Base-by-base conservation (phyloP, 2,329 filamentous ascomycete genomes). In the Ilyonectria mors-panacis region DNA sequence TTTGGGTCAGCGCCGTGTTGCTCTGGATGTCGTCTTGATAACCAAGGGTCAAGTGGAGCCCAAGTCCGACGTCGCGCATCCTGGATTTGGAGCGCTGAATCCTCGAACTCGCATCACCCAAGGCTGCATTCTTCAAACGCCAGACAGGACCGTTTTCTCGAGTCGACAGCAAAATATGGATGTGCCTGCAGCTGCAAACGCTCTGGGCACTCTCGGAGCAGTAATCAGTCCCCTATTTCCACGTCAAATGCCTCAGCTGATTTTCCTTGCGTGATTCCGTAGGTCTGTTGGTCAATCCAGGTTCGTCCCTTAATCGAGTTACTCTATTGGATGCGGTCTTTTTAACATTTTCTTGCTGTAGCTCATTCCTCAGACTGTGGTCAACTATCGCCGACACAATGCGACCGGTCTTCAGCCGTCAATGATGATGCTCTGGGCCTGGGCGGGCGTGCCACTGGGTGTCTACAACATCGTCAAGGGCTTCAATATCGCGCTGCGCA, bases 401-500 rank as follows among this genome's bases (percentile, higher is more conserved):
- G 90, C 90, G 1, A 86, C 83, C 1, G 91, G 91, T 0, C 82
- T 93, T 0, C 90, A 92, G 56, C 85, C 88, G 0, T 88, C 88
- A 0, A 92, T 93, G 91, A 93, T 93, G 90, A 86, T 93, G 76
- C 83, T 92, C 2, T 93, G 91, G 86, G 89, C 89, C 0, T 88
- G 85, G 81, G 91, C 91, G 1, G 91, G 91, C 0, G 87, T 93
- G 0, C 91, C 91, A 0, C 81, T 93, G 0, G 91, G 91, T 2
- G 82, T 83, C 6, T 85, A 84, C 71, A 85, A 84, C 65, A 82
- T 84, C 39, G 80, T 82, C 26, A 75, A 80, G 59, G 74, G 76
- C 12, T 84, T 84, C 71, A 84, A 83, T 57, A 28, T 84, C 2
- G 83, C 83, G 3, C 68, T 84, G 15, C 78, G 76, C 12, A 78